Evolutionary conservation across 2,329 filamentous ascomycete genomes (phyloP), one percentile per base, ranked within the genome.

Genomic region (Hymenoscyphus scutula): DNA sequence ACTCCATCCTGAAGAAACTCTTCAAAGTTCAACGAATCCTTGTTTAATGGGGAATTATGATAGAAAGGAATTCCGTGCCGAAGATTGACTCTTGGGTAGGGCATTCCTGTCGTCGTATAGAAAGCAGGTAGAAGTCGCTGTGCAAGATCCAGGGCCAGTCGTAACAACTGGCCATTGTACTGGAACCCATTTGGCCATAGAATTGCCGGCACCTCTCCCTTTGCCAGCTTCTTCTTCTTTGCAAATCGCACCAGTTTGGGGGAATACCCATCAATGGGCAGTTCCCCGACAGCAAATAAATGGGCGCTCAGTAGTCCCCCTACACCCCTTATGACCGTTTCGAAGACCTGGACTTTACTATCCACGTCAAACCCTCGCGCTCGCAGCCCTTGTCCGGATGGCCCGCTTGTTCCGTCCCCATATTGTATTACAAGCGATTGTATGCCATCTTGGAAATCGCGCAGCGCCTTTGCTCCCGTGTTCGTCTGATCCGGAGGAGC

Each of bases 271-370:
- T 82, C 80, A 61, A 98, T 97, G 0, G 95, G 95, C 61, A 99
- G 78, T 62, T 96, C 92, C 37, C 93, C 95, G 25, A 92, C 82
- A 13, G 95, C 94, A 75, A 99, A 99, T 51, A 97, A 79, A 77
- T 99, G 95, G 1, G 94, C 92, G 72, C 93, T 97, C 67, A 99
- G 78, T 62, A 99, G 80, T 0, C 95, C 95, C 15, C 95, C 95
- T 54, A 96, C 85, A 17, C 94, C 95, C 63, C 95, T 85, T 69
- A 99, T 99, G 38, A 97, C 94, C 0, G 94, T 98, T 79, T 99
- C 95, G 73, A 99, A 99, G 45, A 99, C 92, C 77, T 99, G 94
- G 1, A 99, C 95, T 77, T 98, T 99, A 79, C 93, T 97, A 76
- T 99, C 94, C 48, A 97, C 80, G 75, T 99, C 92, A 72, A 99